Base-by-base conservation (phyloP, 371 early-diverging fungal genomes). In the Mucor plumbeus region DNA sequence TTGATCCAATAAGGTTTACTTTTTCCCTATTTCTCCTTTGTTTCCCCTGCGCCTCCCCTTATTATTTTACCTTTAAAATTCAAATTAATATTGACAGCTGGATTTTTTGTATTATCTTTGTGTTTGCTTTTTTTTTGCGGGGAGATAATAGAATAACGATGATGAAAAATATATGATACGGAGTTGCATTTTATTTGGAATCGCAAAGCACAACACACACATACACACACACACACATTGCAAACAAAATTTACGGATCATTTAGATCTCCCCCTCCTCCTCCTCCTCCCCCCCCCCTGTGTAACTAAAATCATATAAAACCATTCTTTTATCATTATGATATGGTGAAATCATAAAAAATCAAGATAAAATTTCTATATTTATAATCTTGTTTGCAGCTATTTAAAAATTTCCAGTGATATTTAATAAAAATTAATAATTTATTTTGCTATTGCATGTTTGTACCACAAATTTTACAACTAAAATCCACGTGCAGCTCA, bases 251-350 rank as follows among this genome's bases (percentile, higher is more conserved):
- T 26, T 31, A 31, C 55, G n/a, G 31, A 34, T 55, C 55, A 55
- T 55, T 55, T 55, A 55, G 13, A 55, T 55, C 34, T 35, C 33
- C n/a, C n/a, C n/a, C n/a, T n/a, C n/a, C n/a, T n/a, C n/a, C n/a
- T n/a, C n/a, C n/a, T n/a, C n/a, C n/a, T n/a, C n/a, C n/a, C n/a
- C n/a, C n/a, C n/a, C n/a, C n/a, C 35, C 15, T 55, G 35, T 34
- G 55, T 55, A 55, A 55, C 31, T 55, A 9, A 34, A 3, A 6
- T 43, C 43, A 41, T 14, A 10, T 0, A 41, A 44, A 17, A n/a
- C 17, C n/a, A 44, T 17, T 44, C n/a, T 44, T 1, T 7, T 7
- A 44, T 44, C 7, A 44, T 44, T 50, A 50, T 26, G 50, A 21
- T 50, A 21, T 9, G 21, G 50, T 50, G 50, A 50, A 26, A 50